A percentile compares a stretch with the other conserved stretches of the same genome.
Conservation (phyloP, 768 basidiomycete genomes). For the Mycena crocata region DNA sequence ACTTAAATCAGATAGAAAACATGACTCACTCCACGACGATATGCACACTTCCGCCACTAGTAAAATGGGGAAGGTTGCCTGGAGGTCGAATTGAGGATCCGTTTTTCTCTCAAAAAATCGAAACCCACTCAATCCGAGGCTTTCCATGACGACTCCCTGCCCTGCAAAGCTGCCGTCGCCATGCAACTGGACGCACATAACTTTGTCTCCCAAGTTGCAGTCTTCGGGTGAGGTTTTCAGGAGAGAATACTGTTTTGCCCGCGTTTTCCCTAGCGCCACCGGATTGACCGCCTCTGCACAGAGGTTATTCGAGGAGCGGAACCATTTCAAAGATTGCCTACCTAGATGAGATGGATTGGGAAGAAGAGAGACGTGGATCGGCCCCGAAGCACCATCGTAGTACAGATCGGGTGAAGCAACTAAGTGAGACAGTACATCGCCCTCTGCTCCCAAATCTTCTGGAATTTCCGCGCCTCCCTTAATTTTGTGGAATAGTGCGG, state of each 20-base stretch:
- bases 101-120: neutral
- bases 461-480: slow-evolving; percentile 82
- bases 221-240: slow-evolving; percentile 71
- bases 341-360: slow-evolving; percentile 86
- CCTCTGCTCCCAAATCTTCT: slow-evolving; percentile 73
- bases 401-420: slow-evolving; percentile 73
- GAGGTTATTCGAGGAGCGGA: neutral
- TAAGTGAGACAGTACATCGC: slow-evolving; percentile 93
- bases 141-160: slow-evolving; percentile 92
- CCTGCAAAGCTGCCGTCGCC: slow-evolving; percentile 94
- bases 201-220: slow-evolving; percentile 72
- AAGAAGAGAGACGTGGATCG: slow-evolving; percentile 79
- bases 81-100: neutral
- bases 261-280: slow-evolving; percentile 88
- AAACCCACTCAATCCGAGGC: slow-evolving; percentile 79
- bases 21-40: slow-evolving; percentile 90
- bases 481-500: slow-evolving; percentile 87
- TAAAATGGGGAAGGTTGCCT: slow-evolving; percentile 93
- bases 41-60: slow-evolving; percentile 90
- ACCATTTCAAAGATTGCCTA: slow-evolving; percentile 38
- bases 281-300: slow-evolving; percentile 85
- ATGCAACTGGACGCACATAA: slow-evolving; percentile 91
- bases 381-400: slow-evolving; percentile 61
- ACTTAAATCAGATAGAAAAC: neutral
- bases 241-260: slow-evolving; percentile 89